Conservation (phyloP, 2,329 filamentous ascomycete species). For the Cercospora sp. region DNA sequence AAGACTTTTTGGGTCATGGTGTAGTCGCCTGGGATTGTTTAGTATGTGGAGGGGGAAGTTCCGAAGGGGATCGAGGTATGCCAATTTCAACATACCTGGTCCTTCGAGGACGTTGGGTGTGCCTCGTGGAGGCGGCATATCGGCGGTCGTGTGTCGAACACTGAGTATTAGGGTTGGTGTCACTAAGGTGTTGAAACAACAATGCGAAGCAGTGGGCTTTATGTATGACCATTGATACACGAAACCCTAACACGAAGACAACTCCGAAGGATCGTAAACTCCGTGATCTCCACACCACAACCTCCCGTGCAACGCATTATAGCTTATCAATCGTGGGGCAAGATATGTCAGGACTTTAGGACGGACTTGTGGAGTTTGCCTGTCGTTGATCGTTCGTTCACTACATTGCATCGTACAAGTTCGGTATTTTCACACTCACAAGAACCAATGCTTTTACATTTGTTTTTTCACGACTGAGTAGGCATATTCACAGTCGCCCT, state of each 20-base stretch:
- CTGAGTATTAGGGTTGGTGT: not conserved
- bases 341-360: slow-evolving; percentile 31
- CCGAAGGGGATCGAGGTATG: not conserved
- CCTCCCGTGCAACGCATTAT: not conserved
- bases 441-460: not conserved
- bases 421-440: not conserved
- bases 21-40: not conserved
- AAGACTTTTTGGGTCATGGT: not conserved
- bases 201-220: not conserved
- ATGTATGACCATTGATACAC: not conserved
- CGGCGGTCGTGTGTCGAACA: not conserved
- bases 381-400: not conserved
- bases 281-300: not conserved
- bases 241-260: not conserved
- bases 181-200: not conserved
- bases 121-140: not conserved
- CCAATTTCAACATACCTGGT: not conserved
- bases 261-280: not conserved
- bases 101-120: not conserved
- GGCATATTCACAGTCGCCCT: slow-evolving; percentile 92
- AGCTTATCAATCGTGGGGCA: not conserved
- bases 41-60: not conserved
- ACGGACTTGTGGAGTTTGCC: slow-evolving; percentile 26
- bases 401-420: slow-evolving; percentile 24
- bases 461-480: slow-evolving; percentile 51